Conservation (phyloP, 2,329 filamentous ascomycete species). For the Phialophora verrucosa region DNA sequence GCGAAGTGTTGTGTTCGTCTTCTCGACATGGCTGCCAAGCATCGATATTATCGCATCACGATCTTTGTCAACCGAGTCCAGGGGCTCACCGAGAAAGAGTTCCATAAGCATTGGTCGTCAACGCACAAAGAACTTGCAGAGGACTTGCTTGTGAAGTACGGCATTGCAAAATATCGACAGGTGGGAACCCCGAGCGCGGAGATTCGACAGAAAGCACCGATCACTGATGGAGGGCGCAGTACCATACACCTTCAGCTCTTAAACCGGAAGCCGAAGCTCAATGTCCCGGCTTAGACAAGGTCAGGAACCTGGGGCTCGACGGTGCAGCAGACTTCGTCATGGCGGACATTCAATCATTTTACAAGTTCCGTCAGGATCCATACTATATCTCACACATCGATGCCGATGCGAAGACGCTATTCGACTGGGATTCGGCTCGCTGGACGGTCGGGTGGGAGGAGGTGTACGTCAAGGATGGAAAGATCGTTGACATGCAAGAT, state of each 20-base stretch:
- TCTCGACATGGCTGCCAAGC: background rate
- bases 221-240: too few relatives aligned
- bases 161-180: too few relatives aligned
- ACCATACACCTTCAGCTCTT: too few relatives aligned
- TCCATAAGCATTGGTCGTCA: background rate
- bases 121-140: background rate
- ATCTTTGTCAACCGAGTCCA: background rate
- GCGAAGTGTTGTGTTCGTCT: background rate
- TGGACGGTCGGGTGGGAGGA: background rate
- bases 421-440: background rate
- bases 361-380: background rate
- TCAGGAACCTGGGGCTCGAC: background rate
- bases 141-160: background rate
- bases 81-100: background rate
- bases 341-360: background rate
- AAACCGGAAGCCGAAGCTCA: too few relatives aligned
- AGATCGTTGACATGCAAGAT: background rate
- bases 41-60: background rate
- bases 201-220: too few relatives aligned
- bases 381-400: too few relatives aligned
- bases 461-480: background rate
- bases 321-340: background rate
- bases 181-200: too few relatives aligned
- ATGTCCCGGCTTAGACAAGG: too few relatives aligned
- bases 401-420: background rate